Evolutionary conservation across 2,329 filamentous ascomycete genomes (phyloP).

Genomic region (Zopfia rhizophila): DNA sequence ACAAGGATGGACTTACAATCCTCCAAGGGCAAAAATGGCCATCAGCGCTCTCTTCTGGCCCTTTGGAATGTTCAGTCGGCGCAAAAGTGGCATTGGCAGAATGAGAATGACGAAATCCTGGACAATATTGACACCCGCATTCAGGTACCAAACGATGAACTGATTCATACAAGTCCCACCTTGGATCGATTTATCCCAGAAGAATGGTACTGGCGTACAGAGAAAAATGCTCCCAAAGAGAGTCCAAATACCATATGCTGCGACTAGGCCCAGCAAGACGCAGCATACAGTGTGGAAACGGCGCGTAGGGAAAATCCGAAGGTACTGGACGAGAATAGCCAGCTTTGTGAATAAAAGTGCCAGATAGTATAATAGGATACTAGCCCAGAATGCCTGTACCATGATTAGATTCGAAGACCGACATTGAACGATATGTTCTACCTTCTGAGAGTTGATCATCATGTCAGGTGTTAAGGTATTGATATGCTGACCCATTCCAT

Average conservation of each 20-base stretch:
- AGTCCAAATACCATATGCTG: slow-evolving; percentile 39
- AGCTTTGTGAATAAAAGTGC: slow-evolving; percentile 43
- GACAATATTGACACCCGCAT: slow-evolving; percentile 44
- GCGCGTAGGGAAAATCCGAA: slow-evolving; percentile 41
- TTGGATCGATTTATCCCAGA: slow-evolving; percentile 42
- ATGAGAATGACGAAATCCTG: slow-evolving; percentile 46
- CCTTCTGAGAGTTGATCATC: slow-evolving; percentile 25
- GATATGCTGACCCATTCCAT: slow-evolving; percentile 42
- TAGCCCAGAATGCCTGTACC: slow-evolving; percentile 47
- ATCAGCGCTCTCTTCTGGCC: slow-evolving; percentile 49
- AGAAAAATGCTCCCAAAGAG: slow-evolving; percentile 47
- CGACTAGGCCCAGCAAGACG: slow-evolving; percentile 37
- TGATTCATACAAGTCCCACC: slow-evolving; percentile 43
- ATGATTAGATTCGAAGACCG: slow-evolving; percentile 21
- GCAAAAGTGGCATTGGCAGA: slow-evolving; percentile 43
- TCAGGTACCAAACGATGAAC: slow-evolving; percentile 41
- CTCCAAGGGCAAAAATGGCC: slow-evolving; percentile 50
- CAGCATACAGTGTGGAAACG: slow-evolving; percentile 42
- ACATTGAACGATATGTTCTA: slow-evolving; percentile 3
- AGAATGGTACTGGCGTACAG: slow-evolving; percentile 43
- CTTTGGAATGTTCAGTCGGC: slow-evolving; percentile 42
- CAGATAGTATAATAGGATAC: slow-evolving; percentile 47
- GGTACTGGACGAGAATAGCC: slow-evolving; percentile 45
- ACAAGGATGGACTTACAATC: slow-evolving; percentile 41
- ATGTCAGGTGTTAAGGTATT: slow-evolving; percentile 21